phyloP scores from a whole-genome alignment of 306 rosid genomes.

The Castanea sativa region DNA sequence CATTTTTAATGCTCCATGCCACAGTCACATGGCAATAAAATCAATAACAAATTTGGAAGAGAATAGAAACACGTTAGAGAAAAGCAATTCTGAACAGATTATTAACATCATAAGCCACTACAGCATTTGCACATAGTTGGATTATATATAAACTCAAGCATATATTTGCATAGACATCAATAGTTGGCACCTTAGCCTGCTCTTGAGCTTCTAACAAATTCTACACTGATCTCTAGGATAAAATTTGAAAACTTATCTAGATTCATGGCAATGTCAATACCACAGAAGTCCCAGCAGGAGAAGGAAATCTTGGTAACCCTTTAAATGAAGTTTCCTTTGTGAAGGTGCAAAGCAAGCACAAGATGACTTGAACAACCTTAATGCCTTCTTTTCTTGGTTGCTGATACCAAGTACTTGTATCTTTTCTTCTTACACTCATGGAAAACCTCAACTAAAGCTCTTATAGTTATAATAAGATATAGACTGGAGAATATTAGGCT shows the following conservation, averaged over 20 bases:
- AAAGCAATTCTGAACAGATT: neutral
- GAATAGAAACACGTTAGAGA: neutral
- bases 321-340: neutral
- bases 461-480: neutral
- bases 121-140: slow-evolving; percentile 1
- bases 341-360: neutral
- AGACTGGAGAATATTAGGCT: neutral
- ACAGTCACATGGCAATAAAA: neutral
- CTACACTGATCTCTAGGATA: neutral
- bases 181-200: neutral
- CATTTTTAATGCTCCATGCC: neutral
- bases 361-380: neutral
- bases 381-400: neutral
- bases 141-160: neutral
- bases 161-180: neutral
- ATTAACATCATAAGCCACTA: neutral
- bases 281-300: neutral
- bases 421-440: neutral
- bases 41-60: neutral
- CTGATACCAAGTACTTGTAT: neutral
- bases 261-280: neutral
- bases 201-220: neutral
- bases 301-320: neutral
- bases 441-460: neutral
- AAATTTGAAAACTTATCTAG: neutral